phyloP scores from a whole-genome alignment of 1,284 basidiomycete genomes.

The Schizophyllum amplum region DNA sequence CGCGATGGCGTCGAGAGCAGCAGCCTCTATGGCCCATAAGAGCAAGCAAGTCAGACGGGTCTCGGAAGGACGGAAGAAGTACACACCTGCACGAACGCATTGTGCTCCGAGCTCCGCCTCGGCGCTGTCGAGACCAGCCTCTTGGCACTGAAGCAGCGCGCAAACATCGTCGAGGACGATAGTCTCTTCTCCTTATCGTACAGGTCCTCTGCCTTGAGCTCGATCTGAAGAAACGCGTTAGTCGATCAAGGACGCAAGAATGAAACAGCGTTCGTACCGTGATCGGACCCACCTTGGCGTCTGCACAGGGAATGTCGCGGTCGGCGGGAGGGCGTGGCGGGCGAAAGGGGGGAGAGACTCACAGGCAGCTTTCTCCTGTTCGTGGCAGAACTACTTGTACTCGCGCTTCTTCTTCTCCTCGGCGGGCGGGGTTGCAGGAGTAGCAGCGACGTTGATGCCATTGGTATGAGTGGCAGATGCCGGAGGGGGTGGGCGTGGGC shows the following conservation, averaged over 20 bases:
- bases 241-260: constrained; percentile 8
- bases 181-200: constrained; percentile 98
- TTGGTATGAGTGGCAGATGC: constrained; percentile 10
- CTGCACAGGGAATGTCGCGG: constrained; percentile 25
- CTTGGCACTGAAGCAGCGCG: constrained; percentile 86
- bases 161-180: constrained; percentile 97
- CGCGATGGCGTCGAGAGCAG: constrained; percentile 92
- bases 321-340: constrained; percentile 9
- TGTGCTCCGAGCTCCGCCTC: constrained; percentile 82
- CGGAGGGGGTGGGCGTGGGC: not conserved
- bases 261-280: constrained; percentile 36
- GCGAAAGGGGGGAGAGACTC: constrained; percentile 31
- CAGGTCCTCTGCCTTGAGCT: constrained; percentile 89
- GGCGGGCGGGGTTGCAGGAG: constrained; percentile 17
- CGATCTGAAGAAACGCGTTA: constrained; percentile 47
- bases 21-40: constrained; percentile 99
- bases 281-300: constrained; percentile 84
- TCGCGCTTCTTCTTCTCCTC: constrained; percentile 74
- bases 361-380: constrained; percentile 65
- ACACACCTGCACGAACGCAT: constrained; percentile 72
- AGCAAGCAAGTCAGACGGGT: constrained; percentile 24
- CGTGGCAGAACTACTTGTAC: constrained; percentile 89
- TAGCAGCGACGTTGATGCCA: constrained; percentile 43
- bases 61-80: not conserved
- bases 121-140: constrained; percentile 68